Conservation (phyloP, 2,329 filamentous ascomycete genomes). For the Pestalotiopsis fici region DNA sequence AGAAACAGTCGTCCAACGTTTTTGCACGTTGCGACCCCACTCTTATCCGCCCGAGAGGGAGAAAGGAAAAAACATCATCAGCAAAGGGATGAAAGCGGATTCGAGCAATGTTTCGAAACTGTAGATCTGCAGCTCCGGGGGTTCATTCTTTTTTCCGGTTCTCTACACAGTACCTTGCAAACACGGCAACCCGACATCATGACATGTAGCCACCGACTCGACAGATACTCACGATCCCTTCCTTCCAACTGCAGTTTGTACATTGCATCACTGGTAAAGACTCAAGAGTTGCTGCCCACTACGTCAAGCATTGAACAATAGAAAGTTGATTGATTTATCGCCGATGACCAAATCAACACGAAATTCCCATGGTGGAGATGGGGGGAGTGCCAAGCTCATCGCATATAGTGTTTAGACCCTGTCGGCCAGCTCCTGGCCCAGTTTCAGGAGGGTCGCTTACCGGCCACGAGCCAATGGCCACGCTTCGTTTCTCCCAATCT, state of each 20-base stretch:
- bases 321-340: background rate
- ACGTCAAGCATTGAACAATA: too few relatives aligned
- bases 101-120: background rate
- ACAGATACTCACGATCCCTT: background rate
- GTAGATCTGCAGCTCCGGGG: background rate
- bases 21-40: background rate
- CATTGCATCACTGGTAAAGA: background rate
- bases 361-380: background rate
- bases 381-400: conserved; percentile 1
- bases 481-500: background rate
- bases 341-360: background rate
- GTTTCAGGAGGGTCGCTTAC: conserved; percentile 6
- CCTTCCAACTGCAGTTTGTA: background rate
- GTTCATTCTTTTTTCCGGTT: too few relatives aligned
- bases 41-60: background rate
- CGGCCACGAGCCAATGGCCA: background rate
- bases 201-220: background rate
- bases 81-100: background rate
- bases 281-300: too few relatives aligned
- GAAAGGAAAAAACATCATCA: background rate
- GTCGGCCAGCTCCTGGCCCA: background rate
- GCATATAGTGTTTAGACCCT: conserved; percentile 7
- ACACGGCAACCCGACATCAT: too few relatives aligned
- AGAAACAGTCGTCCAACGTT: background rate
- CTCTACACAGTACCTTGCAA: too few relatives aligned